Evolutionary conservation across 2,329 filamentous ascomycete species (phyloP), one percentile per base, ranked within the genome.

Genomic region (Talaromyces sp.): DNA sequence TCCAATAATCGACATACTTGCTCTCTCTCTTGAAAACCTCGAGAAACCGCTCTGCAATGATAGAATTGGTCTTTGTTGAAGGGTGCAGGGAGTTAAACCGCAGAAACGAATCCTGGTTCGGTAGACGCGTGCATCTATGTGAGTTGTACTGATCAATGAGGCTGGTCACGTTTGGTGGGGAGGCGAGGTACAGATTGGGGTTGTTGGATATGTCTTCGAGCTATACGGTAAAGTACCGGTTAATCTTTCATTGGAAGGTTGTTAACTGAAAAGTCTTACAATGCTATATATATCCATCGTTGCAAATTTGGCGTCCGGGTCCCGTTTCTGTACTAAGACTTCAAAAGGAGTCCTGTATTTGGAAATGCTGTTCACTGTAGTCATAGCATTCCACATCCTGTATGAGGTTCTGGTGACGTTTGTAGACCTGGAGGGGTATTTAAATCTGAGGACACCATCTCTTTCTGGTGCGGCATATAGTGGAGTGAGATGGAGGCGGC

Each of bases 21-120:
- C 70, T 73, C 27, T 67, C 66, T 12, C 84, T 84, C 32, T 77
- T 72, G 8, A 87, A 72, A 1, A 86, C 79, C 38, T 79, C 76
- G 3, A 83, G 73, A 70, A 87, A 87, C 60, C 83, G 80, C 61
- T 73, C 75, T n/a, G 83, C 85, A 55, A 87, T 79, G 43, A 81
- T 76, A 67, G 82, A 76, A 72, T 85, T 81, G 9, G 86, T 82
- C 73, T 85, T 83, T 73, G 86, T 81, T 32, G 85, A 86, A 0
- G 88, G 88, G 75, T 93, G 90, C 69, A 92, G 71, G 68, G 86
- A 83, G 73, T 93, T 89, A 66, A 81, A 89, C 88, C 89, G 92
- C 70, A 91, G 65, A 69, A 84, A 92, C 54, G 83, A 85, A 65
- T 88, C 83, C 35, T 78, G 72, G 43, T 78, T 76, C 3, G 78